These are phyloP conservation scores for Tricholoma matsutake DNA, from an alignment of 768 basidiomycete genomes.

Conservation along the genomic window DNA sequence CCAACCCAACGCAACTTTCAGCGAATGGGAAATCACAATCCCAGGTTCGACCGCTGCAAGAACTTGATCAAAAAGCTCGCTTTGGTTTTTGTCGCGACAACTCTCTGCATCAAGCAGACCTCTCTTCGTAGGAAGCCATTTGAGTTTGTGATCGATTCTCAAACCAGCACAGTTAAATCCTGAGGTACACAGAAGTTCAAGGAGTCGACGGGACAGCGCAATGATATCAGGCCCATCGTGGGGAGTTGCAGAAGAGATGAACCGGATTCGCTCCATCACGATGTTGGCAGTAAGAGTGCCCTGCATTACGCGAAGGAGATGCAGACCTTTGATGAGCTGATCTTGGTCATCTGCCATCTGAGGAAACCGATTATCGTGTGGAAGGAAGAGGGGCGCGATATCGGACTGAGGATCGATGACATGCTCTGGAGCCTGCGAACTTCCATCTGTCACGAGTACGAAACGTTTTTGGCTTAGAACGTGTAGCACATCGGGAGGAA, in stretches of 20 bases:
- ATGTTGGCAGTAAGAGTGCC: conserved; percentile 26
- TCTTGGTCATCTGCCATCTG: conserved; percentile 3
- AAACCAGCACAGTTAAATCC: conserved; percentile 11
- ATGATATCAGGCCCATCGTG: conserved; percentile 3
- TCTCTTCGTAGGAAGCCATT: conserved; percentile 38
- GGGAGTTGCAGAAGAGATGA: conserved; percentile 22
- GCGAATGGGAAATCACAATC: conserved; percentile 22
- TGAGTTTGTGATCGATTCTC: conserved; percentile 1
- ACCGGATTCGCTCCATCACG: conserved; percentile 33
- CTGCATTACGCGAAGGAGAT: conserved; percentile 26
- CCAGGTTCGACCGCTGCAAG: conserved; percentile 28
- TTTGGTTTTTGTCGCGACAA: conserved; percentile 27
- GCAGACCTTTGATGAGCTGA: conserved; percentile 17
- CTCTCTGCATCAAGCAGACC: conserved; percentile 28
- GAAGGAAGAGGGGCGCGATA: conserved; percentile 26
- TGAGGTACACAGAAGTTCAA: conserved; percentile 19
- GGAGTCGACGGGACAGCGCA: conserved; percentile 20
- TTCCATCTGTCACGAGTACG: conserved; percentile 21
- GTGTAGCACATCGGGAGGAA: conserved; percentile 25
- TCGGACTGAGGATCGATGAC: conserved; percentile 31
- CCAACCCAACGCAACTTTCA: conserved; percentile 38
- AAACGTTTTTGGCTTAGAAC: conserved; percentile 25
- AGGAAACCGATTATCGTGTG: conserved; percentile 14
- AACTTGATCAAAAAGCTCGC: conserved; percentile 38
- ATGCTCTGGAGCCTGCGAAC: conserved; percentile 18